phyloP scores from a whole-genome alignment of 352 stramenopile species.

The Globisporangium megalacanthum region DNA sequence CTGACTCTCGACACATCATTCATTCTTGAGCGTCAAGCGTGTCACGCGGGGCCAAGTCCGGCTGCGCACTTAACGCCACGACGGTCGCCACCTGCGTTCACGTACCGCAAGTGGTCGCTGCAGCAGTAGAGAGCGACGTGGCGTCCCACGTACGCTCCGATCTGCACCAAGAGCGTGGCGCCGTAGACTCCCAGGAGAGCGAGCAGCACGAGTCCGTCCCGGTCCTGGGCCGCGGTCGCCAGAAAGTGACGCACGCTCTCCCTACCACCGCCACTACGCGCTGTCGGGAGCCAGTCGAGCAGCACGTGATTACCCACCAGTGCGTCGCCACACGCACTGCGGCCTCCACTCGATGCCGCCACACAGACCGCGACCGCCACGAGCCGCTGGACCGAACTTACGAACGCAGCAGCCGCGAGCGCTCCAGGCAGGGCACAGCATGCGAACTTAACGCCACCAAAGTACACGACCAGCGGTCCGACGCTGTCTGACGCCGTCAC shows the following conservation, averaged over 20 bases:
- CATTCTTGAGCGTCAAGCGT: no score
- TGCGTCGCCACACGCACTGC: constrained; percentile 1
- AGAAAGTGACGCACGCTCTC: constrained; percentile 3
- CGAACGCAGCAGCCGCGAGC: constrained; percentile 34
- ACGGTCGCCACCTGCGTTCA: background rate
- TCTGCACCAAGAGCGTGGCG: constrained; percentile 40
- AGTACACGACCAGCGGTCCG: constrained; percentile 41
- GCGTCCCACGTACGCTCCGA: constrained; percentile 49
- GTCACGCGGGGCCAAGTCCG: no score
- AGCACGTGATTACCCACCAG: background rate
- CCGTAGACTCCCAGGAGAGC: constrained; percentile 41
- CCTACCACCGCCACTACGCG: no score
- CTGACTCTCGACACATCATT: no score
- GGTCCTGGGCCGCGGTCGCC: constrained; percentile 14
- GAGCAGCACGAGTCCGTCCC: constrained; percentile 41
- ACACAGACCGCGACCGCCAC: constrained; percentile 15
- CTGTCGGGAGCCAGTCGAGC: no score
- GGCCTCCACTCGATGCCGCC: constrained; percentile 3
- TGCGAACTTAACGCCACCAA: constrained; percentile 43
- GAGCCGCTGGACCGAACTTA: constrained; percentile 41
- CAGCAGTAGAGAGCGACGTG: constrained; percentile 72
- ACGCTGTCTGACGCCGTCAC: constrained; percentile 28
- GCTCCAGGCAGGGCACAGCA: constrained; percentile 37
- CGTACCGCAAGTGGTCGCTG: constrained; percentile 56
- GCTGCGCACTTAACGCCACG: no score